Conservation (phyloP, 2,329 filamentous ascomycete genomes). For the Alternaria sp. region DNA sequence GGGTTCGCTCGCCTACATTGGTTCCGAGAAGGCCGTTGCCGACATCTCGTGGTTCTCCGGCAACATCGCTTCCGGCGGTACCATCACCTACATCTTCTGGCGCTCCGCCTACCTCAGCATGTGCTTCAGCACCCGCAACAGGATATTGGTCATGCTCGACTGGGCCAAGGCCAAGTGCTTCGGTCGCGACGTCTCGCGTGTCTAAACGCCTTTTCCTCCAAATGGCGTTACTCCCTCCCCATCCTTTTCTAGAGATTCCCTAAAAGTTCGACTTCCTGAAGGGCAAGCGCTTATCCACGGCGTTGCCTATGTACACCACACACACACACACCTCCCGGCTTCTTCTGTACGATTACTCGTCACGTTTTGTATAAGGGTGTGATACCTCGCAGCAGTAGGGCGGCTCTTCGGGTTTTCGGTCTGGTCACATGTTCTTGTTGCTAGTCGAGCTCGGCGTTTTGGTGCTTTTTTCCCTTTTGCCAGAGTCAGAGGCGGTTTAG, state of each 20-base stretch:
- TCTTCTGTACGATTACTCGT: constrained; percentile 11
- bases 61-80: constrained; percentile 91
- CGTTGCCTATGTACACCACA: neutral
- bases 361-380: constrained; percentile 14
- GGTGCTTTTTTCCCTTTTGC: neutral
- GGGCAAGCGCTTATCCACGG: neutral
- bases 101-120: constrained; percentile 97
- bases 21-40: constrained; percentile 95
- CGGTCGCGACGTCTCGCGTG: constrained; percentile 89
- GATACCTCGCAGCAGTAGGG: constrained; percentile 2
- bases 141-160: constrained; percentile 88
- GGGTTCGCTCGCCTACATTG: constrained; percentile 95
- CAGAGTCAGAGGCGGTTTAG: neutral
- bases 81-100: constrained; percentile 98
- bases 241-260: neutral
- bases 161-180: constrained; percentile 98
- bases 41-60: constrained; percentile 98
- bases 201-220: constrained; percentile 46
- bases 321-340: constrained; percentile 2
- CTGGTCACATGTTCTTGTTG: constrained; percentile 4
- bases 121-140: constrained; percentile 99
- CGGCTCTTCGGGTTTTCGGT: neutral
- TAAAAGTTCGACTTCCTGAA: constrained; percentile 7
- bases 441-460: constrained; percentile 16
- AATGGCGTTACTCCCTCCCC: neutral